Conservation (phyloP, 345 rosid species). For the Eucalyptus brandiana region DNA sequence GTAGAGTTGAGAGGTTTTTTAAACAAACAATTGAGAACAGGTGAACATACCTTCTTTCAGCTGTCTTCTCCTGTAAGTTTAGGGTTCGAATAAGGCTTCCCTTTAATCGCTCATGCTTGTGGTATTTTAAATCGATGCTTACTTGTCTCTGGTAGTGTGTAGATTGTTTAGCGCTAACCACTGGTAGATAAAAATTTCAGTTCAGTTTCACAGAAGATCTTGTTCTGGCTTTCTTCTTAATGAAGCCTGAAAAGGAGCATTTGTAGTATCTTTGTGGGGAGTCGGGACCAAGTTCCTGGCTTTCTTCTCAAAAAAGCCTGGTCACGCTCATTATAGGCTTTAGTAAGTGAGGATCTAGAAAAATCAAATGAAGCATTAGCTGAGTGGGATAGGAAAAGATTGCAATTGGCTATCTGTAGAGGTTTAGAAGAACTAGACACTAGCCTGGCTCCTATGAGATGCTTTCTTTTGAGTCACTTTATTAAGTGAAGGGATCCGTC, state of each 20-base stretch:
- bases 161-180: not conserved
- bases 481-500: not conserved
- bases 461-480: not conserved
- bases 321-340: not conserved
- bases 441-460: not conserved
- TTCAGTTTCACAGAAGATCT: not conserved
- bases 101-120: not conserved
- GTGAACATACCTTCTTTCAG: constrained; percentile 6
- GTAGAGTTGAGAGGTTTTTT: constrained; percentile 71
- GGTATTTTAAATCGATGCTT: not conserved
- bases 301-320: not conserved
- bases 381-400: not conserved
- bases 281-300: not conserved
- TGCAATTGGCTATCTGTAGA: not conserved
- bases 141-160: not conserved
- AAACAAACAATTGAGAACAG: constrained; percentile 79
- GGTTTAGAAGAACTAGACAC: not conserved
- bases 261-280: not conserved
- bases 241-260: not conserved
- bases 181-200: not conserved
- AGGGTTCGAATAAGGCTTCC: not conserved
- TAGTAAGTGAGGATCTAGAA: not conserved
- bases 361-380: not conserved
- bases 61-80: not conserved
- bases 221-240: not conserved